Percentiles rank a stretch among this genome's conserved stretches.
phyloP scores from a whole-genome alignment of 306 rosid species.

The Casuarina glauca region DNA sequence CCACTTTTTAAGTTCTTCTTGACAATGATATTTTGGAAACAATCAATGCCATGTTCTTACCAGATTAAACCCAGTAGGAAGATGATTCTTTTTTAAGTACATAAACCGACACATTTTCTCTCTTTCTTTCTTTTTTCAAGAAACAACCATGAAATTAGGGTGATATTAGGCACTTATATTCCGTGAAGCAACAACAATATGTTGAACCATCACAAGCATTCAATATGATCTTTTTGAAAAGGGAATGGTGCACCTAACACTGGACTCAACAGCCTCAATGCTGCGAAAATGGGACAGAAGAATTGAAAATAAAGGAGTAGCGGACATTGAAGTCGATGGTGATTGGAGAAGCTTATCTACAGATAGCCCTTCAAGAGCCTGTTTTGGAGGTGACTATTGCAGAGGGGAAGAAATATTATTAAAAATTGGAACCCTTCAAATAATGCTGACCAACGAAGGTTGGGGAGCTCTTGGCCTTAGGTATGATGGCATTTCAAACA shows the following conservation, averaged over 20 bases:
- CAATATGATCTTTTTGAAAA: slow-evolving; percentile 15
- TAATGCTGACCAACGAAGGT: slow-evolving; percentile 34
- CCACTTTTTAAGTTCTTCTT: no score
- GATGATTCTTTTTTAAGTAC: no score
- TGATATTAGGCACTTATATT: no score
- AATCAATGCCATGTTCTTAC: no score
- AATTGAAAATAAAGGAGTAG: slow-evolving; percentile 34
- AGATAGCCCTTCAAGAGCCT: slow-evolving; percentile 58
- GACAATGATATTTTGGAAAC: no score
- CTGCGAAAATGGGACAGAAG: slow-evolving; percentile 52
- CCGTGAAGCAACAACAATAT: no score
- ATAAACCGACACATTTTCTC: no score
- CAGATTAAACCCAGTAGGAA: no score
- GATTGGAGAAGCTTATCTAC: slow-evolving; percentile 58
- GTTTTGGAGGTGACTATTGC: slow-evolving; percentile 65
- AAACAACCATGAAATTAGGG: no score
- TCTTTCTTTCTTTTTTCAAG: no score
- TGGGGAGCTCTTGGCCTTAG: slow-evolving; percentile 60
- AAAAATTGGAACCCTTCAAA: slow-evolving; percentile 64
- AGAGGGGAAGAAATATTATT: slow-evolving; percentile 62
- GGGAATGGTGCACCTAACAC: slow-evolving; percentile 64
- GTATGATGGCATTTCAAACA: slow-evolving; percentile 20
- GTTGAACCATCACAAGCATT: no score
- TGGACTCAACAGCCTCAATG: slow-evolving; percentile 47
- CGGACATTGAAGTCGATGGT: slow-evolving; percentile 50